These are phyloP conservation scores for Pisolithus microcarpus DNA, from an alignment of 768 basidiomycete genomes.

Conservation along the genomic window DNA sequence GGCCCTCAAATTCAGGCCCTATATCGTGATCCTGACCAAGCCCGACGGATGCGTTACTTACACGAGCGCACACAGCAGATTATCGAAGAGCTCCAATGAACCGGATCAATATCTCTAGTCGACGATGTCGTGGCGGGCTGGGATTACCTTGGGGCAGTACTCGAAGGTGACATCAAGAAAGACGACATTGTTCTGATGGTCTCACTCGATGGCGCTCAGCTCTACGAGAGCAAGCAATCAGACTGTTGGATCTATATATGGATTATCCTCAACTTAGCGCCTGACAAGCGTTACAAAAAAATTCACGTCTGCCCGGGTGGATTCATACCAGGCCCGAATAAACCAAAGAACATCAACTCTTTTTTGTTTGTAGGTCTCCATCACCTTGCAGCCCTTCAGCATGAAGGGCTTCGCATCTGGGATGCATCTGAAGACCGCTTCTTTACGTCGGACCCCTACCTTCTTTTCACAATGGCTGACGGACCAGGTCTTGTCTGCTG, in stretches of 20 bases:
- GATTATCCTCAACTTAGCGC: conserved; percentile 29
- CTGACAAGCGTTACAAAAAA: conserved; percentile 26
- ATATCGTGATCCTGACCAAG: conserved; percentile 9
- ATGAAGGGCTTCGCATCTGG: too few relatives aligned
- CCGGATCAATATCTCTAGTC: background rate
- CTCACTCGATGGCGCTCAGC: conserved; percentile 36
- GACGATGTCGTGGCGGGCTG: conserved; percentile 4
- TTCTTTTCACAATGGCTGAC: too few relatives aligned
- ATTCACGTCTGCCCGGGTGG: conserved; percentile 23
- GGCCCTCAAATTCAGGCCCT: conserved; percentile 29
- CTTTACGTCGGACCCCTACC: too few relatives aligned
- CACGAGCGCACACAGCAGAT: conserved; percentile 1
- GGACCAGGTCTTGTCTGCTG: too few relatives aligned
- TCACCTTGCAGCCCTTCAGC: too few relatives aligned
- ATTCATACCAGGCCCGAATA: conserved; percentile 22
- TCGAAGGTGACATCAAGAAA: background rate
- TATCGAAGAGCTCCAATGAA: background rate
- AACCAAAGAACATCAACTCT: too few relatives aligned
- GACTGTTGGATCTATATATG: conserved; percentile 30
- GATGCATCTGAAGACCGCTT: too few relatives aligned
- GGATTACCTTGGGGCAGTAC: conserved; percentile 1
- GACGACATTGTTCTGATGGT: conserved; percentile 27
- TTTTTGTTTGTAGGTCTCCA: too few relatives aligned
- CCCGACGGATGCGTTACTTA: conserved; percentile 1
- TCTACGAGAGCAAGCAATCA: conserved; percentile 21